Evolutionary conservation across 148 eudicot species (phyloP).

Genomic region (Camellia lanceoleosa): DNA sequence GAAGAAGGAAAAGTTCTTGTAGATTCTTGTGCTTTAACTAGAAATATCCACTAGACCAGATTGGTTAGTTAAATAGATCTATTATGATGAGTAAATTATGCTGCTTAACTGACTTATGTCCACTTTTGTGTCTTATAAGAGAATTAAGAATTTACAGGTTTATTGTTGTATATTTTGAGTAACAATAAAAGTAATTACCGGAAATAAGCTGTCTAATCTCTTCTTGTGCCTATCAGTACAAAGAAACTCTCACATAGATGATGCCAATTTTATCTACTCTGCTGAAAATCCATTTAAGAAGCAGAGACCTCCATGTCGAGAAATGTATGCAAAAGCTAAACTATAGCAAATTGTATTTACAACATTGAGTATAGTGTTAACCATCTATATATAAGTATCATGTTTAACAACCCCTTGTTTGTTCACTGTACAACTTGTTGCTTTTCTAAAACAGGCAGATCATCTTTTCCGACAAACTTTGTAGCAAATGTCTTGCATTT

Average conservation of each 20-base stretch:
- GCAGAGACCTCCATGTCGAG: too few species aligned
- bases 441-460: constrained; percentile 59
- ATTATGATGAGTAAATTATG: too few species aligned
- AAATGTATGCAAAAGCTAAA: background rate
- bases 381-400: background rate
- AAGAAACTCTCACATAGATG: background rate
- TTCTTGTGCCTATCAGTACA: background rate
- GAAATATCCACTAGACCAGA: background rate
- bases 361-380: background rate
- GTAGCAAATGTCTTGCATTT: constrained; percentile 56
- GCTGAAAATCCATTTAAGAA: too few species aligned
- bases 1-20: too few species aligned
- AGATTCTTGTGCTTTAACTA: background rate
- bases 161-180: background rate
- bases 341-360: background rate
- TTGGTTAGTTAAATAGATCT: too few species aligned
- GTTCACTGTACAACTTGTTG: background rate
- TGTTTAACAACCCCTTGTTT: background rate
- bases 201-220: background rate
- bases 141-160: background rate
- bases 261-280: too few species aligned
- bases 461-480: constrained; percentile 73
- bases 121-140: background rate
- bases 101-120: background rate
- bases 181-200: background rate